These are phyloP conservation scores for Cyclotella cryptica DNA, from an alignment of 108 stramenopile species.

Conservation along the genomic window DNA sequence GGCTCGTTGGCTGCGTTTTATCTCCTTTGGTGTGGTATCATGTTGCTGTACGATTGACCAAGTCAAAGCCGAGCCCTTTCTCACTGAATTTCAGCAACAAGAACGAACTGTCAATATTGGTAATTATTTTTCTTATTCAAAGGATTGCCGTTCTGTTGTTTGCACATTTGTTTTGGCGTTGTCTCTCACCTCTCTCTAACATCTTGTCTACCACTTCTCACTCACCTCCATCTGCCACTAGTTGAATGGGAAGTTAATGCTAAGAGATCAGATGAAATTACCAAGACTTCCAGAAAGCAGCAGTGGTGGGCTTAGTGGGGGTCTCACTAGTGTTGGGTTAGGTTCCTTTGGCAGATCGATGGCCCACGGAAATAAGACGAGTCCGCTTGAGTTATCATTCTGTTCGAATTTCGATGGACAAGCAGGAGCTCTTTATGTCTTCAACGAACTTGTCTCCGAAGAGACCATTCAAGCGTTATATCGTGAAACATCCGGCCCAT, in stretches of 20 bases:
- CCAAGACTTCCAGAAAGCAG: constrained; percentile 49
- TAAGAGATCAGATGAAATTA: constrained; percentile 64
- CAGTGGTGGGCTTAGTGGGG: constrained; percentile 21
- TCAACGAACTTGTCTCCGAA: constrained; percentile 72
- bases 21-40: constrained; percentile 85
- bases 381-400: constrained; percentile 49
- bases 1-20: constrained; percentile 67
- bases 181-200: too few relatives aligned
- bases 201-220: too few relatives aligned
- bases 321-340: constrained; percentile 18
- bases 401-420: constrained; percentile 75
- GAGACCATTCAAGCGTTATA: constrained; percentile 71
- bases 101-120: constrained; percentile 77
- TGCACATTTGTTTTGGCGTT: too few relatives aligned
- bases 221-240: too few relatives aligned
- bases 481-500: constrained; percentile 56
- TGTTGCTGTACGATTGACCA: constrained; percentile 72
- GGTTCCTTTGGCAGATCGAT: constrained; percentile 26
- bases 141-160: too few relatives aligned
- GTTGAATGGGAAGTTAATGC: constrained; percentile 82
- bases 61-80: constrained; percentile 70
- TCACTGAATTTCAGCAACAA: constrained; percentile 56
- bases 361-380: background rate
- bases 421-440: constrained; percentile 71
- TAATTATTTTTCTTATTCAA: too few relatives aligned